phyloP scores from a whole-genome alignment of 2,329 filamentous ascomycete species.

The Zarea fungicola region DNA sequence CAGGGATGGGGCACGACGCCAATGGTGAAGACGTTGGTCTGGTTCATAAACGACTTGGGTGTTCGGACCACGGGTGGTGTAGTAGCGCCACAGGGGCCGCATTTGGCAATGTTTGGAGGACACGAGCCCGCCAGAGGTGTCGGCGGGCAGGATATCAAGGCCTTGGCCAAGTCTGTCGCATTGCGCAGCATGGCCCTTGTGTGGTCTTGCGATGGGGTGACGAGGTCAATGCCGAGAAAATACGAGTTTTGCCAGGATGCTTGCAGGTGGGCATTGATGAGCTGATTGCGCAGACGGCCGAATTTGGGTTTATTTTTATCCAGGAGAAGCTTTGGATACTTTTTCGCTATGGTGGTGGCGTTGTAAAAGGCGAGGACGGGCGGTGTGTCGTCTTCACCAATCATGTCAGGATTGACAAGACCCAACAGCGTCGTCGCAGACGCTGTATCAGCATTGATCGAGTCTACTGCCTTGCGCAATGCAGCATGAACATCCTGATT shows the following conservation, averaged over 20 bases:
- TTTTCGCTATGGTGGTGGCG: constrained; percentile 51
- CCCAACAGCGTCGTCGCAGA: constrained; percentile 59
- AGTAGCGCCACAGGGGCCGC: constrained; percentile 63
- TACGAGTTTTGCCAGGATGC: constrained; percentile 78
- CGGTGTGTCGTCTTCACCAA: constrained; percentile 60
- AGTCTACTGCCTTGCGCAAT: constrained; percentile 55
- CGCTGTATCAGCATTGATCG: constrained; percentile 48
- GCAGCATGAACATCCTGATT: constrained; percentile 58
- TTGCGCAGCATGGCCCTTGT: constrained; percentile 68
- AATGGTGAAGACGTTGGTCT: constrained; percentile 69
- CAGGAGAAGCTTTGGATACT: constrained; percentile 59
- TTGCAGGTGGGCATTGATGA: constrained; percentile 84
- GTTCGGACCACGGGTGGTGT: constrained; percentile 63
- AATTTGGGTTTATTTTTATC: constrained; percentile 54
- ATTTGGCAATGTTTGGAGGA: constrained; percentile 73
- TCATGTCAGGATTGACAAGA: constrained; percentile 51
- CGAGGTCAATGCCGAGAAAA: constrained; percentile 67
- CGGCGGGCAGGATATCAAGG: constrained; percentile 69
- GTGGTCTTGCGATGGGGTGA: constrained; percentile 73
- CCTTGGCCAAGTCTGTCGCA: constrained; percentile 66
- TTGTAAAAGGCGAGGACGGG: constrained; percentile 75
- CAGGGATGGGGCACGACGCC: constrained; percentile 89
- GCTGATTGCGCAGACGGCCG: constrained; percentile 55
- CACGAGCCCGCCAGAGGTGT: constrained; percentile 72
- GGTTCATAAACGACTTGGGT: constrained; percentile 64